These are phyloP conservation scores for Cercis canadensis DNA, from an alignment of 306 rosid genomes.

Conservation along the genomic window DNA sequence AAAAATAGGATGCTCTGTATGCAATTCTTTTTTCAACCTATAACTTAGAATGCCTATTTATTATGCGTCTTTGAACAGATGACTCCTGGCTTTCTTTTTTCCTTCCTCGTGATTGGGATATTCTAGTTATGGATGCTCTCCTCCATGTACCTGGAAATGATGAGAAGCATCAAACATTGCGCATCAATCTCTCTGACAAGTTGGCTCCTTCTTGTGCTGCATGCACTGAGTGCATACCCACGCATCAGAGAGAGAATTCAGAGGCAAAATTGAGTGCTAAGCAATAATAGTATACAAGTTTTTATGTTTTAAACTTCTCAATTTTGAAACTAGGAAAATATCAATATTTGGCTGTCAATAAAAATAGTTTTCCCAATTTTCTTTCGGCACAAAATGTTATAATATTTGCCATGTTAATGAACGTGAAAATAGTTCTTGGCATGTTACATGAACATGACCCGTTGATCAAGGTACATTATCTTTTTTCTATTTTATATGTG, in stretches of 20 bases:
- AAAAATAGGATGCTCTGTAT: not conserved
- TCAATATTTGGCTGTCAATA: no score
- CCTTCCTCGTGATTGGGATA: slow-evolving; percentile 82
- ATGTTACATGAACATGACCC: no score
- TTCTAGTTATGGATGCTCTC: slow-evolving; percentile 89
- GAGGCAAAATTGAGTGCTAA: slow-evolving; percentile 50
- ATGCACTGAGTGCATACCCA: slow-evolving; percentile 52
- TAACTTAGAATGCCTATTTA: not conserved
- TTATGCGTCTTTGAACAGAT: slow-evolving; percentile 53
- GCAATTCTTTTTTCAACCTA: not conserved
- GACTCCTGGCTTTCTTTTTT: slow-evolving; percentile 75
- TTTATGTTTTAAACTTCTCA: slow-evolving; percentile 22
- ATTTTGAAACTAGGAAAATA: slow-evolving; percentile 28
- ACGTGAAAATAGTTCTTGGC: no score
- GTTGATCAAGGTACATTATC: no score
- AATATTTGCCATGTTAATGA: slow-evolving; percentile 1
- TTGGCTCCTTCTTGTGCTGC: slow-evolving; percentile 49
- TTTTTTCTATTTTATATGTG: no score
- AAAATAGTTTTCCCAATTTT: slow-evolving; percentile 42
- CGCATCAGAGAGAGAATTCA: slow-evolving; percentile 45
- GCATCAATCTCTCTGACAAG: slow-evolving; percentile 62
- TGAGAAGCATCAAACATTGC: slow-evolving; percentile 62
- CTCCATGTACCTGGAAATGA: slow-evolving; percentile 85
- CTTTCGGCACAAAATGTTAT: slow-evolving; percentile 18
- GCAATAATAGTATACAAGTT: slow-evolving; percentile 8